phyloP scores from a whole-genome alignment of 148 eudicot species.

The Fagopyrum tataricum region DNA sequence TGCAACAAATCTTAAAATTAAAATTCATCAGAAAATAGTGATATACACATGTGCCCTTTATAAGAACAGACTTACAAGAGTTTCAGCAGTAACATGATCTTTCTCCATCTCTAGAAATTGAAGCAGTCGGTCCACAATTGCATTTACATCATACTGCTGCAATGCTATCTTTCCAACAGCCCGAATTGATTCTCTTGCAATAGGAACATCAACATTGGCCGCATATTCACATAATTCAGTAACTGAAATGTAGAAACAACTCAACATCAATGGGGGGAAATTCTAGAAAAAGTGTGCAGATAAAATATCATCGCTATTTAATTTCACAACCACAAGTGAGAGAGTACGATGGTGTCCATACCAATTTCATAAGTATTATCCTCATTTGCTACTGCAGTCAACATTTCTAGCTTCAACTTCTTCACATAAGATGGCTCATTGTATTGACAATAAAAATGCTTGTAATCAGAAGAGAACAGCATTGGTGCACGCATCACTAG shows the following conservation, averaged over 20 bases:
- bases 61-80: conserved; percentile 50
- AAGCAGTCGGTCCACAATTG: conserved; percentile 96
- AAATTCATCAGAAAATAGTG: not conserved
- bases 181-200: conserved; percentile 93
- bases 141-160: conserved; percentile 99
- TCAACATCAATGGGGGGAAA: not conserved
- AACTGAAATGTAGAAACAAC: conserved; percentile 42
- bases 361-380: conserved; percentile 95
- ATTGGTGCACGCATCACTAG: conserved; percentile 97
- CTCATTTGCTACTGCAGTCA: conserved; percentile 97
- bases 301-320: not conserved
- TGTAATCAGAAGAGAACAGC: conserved; percentile 89
- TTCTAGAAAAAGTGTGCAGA: not conserved
- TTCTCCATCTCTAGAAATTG: conserved; percentile 99
- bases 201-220: conserved; percentile 94
- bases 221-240: conserved; percentile 97
- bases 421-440: conserved; percentile 96
- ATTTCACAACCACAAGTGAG: conserved; percentile 7
- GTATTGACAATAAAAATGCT: conserved; percentile 95
- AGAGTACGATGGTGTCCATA: conserved; percentile 21
- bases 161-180: conserved; percentile 99
- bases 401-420: conserved; percentile 97
- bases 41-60: not conserved
- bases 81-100: conserved; percentile 97
- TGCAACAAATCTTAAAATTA: conserved; percentile 13